phyloP scores from a whole-genome alignment of 2,329 filamentous ascomycete genomes.

The Magnaporthales sp. region DNA sequence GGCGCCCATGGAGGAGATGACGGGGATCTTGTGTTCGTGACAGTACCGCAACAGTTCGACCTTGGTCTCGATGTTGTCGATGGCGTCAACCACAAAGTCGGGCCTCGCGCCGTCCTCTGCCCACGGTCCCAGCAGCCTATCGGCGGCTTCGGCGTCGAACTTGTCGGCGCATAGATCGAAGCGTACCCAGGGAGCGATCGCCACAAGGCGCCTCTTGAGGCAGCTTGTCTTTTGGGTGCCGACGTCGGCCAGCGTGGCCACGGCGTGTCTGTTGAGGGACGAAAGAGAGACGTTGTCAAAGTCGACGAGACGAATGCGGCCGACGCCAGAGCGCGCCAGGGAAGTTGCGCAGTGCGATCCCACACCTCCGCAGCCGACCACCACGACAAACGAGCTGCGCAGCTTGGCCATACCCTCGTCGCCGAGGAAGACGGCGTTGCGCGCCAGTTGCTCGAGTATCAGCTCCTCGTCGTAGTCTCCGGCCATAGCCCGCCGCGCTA shows the following conservation, averaged over 20 bases:
- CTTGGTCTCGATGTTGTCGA: slow-evolving; percentile 97
- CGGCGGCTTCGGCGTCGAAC: slow-evolving; percentile 61
- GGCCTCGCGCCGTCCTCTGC: slow-evolving; percentile 48
- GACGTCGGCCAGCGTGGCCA: slow-evolving; percentile 89
- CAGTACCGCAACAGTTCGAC: slow-evolving; percentile 86
- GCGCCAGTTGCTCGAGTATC: slow-evolving; percentile 87
- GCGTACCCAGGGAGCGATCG: slow-evolving; percentile 83
- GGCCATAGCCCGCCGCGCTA: slow-evolving; percentile 50
- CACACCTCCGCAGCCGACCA: slow-evolving; percentile 91
- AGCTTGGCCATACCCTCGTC: slow-evolving; percentile 73
- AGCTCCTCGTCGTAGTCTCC: slow-evolving; percentile 68
- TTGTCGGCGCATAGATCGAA: slow-evolving; percentile 84
- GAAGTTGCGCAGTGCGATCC: slow-evolving; percentile 86
- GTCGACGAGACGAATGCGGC: slow-evolving; percentile 81
- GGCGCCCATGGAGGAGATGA: slow-evolving; percentile 94
- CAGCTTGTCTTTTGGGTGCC: slow-evolving; percentile 87
- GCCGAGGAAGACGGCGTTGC: slow-evolving; percentile 84
- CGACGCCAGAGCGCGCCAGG: slow-evolving; percentile 80
- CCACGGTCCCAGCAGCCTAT: slow-evolving; percentile 60
- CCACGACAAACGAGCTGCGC: slow-evolving; percentile 72
- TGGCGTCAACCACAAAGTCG: slow-evolving; percentile 91
- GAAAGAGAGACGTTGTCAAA: slow-evolving; percentile 97
- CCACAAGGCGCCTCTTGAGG: slow-evolving; percentile 68
- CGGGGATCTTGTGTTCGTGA: slow-evolving; percentile 63
- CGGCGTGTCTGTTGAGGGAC: slow-evolving; percentile 89